Percentiles rank a stretch among this genome's conserved stretches.
Conservation (phyloP, 2,329 filamentous ascomycete genomes). For the Aspergillus tubingensis region DNA sequence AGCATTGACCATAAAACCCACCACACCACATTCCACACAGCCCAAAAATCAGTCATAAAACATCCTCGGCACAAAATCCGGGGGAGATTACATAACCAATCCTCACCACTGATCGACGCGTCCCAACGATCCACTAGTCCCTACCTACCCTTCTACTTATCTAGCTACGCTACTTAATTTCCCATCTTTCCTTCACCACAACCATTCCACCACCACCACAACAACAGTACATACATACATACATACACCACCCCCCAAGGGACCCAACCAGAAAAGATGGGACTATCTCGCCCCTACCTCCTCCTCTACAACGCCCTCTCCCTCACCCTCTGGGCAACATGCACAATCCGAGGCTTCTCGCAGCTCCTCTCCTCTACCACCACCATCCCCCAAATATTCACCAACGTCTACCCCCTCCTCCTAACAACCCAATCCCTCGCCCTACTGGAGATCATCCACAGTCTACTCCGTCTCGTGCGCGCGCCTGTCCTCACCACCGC, state of each 20-base stretch:
- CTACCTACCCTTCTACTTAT: not conserved
- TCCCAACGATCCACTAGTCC: not conserved
- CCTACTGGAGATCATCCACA: conserved; percentile 79
- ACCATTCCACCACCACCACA: not conserved
- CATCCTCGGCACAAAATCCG: not conserved
- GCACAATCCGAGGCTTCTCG: conserved; percentile 69
- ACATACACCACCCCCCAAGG: not conserved
- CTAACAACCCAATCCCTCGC: conserved; percentile 79
- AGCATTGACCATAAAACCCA: too few relatives aligned
- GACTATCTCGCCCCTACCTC: conserved; percentile 67
- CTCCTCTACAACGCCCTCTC: conserved; percentile 82
- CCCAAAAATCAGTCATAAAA: not conserved
- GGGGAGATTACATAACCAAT: conserved; percentile 6
- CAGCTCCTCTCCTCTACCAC: conserved; percentile 46
- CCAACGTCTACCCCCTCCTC: conserved; percentile 47
- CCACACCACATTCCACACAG: not conserved
- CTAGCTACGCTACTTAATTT: not conserved
- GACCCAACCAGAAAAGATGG: conserved; percentile 21
- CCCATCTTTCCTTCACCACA: not conserved
- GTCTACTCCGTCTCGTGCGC: conserved; percentile 76
- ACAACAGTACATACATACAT: not conserved
- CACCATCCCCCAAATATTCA: conserved; percentile 49
- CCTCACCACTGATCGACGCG: not conserved
- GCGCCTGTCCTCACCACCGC: conserved; percentile 80
- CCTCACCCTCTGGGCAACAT: conserved; percentile 73